Evolutionary conservation across 345 rosid genomes (phyloP).

Genomic region (Nasturtium officinale): DNA sequence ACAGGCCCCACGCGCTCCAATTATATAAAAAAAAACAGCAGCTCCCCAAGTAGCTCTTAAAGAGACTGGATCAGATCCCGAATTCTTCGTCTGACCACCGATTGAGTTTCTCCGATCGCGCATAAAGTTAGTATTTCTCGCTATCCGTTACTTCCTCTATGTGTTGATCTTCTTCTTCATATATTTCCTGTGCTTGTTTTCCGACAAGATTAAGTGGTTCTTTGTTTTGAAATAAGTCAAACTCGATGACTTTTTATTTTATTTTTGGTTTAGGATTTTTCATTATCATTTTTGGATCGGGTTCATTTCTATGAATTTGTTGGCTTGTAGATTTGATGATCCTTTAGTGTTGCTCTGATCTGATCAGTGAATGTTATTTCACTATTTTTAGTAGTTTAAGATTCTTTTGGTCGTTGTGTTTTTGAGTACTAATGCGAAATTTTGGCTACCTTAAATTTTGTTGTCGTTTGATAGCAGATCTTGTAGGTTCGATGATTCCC

Average conservation of each 20-base stretch:
- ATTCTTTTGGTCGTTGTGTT: background rate
- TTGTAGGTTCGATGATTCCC: conserved; percentile 9
- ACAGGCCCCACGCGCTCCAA: conserved; percentile 29
- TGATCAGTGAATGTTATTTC: conserved; percentile 17
- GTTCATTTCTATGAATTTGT: background rate
- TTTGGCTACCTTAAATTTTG: background rate
- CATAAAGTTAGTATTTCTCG: conserved; percentile 14
- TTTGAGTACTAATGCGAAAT: background rate
- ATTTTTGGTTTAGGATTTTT: background rate
- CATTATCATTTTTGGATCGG: background rate
- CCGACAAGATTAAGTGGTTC: background rate
- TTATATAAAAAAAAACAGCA: background rate
- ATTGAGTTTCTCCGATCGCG: conserved; percentile 24
- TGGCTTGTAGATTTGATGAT: conserved; percentile 17
- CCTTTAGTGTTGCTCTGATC: background rate
- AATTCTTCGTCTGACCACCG: conserved; percentile 35
- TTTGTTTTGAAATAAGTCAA: conserved; percentile 1
- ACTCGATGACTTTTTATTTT: background rate
- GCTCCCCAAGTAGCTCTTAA: conserved; percentile 13
- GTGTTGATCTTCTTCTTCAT: background rate
- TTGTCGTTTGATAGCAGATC: conserved; percentile 29
- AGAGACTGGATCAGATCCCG: conserved; percentile 38
- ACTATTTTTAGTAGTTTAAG: background rate
- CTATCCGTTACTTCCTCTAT: background rate
- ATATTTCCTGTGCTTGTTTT: background rate